phyloP scores from a whole-genome alignment of 768 basidiomycete genomes.

The Rubroboletus pulcherrimus region DNA sequence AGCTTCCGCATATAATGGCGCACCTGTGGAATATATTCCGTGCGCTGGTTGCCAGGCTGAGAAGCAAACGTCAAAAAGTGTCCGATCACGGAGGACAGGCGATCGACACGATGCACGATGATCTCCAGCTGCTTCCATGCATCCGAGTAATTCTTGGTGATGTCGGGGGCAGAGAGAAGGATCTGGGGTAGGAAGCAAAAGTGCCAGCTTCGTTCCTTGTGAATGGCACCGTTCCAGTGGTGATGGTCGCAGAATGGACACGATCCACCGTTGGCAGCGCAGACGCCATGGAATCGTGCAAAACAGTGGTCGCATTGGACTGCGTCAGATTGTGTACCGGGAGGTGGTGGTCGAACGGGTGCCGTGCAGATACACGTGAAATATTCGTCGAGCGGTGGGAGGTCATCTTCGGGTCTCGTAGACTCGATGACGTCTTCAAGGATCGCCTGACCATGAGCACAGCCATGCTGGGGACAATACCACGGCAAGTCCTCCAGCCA shows the following conservation, averaged over 20 bases:
- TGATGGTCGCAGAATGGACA: slow-evolving; percentile 91
- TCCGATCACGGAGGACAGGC: slow-evolving; percentile 69
- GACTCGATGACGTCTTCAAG: slow-evolving; percentile 72
- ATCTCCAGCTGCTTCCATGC: slow-evolving; percentile 78
- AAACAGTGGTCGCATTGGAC: slow-evolving; percentile 90
- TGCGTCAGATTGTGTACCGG: slow-evolving; percentile 71
- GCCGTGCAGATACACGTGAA: slow-evolving; percentile 79
- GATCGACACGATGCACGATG: slow-evolving; percentile 76
- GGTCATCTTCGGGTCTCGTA: slow-evolving; percentile 74
- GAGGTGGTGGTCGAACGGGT: slow-evolving; percentile 77
- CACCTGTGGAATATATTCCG: slow-evolving; percentile 75
- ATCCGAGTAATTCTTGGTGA: slow-evolving; percentile 74
- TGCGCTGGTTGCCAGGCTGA: slow-evolving; percentile 65
- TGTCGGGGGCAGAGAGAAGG: slow-evolving; percentile 68
- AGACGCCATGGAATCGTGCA: slow-evolving; percentile 81
- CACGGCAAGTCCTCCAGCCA: slow-evolving; percentile 79
- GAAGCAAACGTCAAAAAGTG: slow-evolving; percentile 76
- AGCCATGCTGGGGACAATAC: slow-evolving; percentile 67
- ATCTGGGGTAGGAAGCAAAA: slow-evolving; percentile 76
- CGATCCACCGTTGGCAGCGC: slow-evolving; percentile 84
- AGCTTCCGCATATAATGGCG: slow-evolving; percentile 90
- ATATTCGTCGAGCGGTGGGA: slow-evolving; percentile 75
- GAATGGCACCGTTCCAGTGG: slow-evolving; percentile 85
- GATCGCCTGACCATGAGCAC: slow-evolving; percentile 59
- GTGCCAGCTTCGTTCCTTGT: slow-evolving; percentile 80